These are phyloP conservation scores for Boletus rubroflammeus DNA, from an alignment of 768 basidiomycete species.

Conservation along the genomic window DNA sequence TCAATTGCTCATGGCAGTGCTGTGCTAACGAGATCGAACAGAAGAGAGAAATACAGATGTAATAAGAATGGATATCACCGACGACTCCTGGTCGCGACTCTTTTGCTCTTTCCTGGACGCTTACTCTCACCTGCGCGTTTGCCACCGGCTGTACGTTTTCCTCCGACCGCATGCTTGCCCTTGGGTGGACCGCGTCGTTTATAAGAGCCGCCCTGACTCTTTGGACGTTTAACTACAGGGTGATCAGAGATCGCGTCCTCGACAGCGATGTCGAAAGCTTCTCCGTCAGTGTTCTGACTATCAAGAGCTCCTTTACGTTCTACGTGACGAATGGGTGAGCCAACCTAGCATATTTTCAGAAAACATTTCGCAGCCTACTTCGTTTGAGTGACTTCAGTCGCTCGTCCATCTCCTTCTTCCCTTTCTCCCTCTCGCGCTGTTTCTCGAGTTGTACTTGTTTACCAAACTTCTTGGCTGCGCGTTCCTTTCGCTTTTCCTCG, in stretches of 20 bases:
- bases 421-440: slow-evolving; percentile 81
- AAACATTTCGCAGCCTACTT: slow-evolving; percentile 44
- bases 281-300: slow-evolving; percentile 48
- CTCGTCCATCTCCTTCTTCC: slow-evolving; percentile 92
- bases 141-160: slow-evolving; percentile 1
- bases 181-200: slow-evolving; percentile 35
- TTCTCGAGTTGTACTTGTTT: slow-evolving; percentile 97
- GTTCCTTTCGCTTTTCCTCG: slow-evolving; percentile 86
- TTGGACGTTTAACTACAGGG: slow-evolving; percentile 56
- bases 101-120: slow-evolving; percentile 58
- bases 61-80: slow-evolving; percentile 18
- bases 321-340: slow-evolving; percentile 28
- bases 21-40: not conserved
- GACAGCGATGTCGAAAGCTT: slow-evolving; percentile 83
- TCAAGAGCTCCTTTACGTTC: slow-evolving; percentile 85
- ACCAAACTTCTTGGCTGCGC: slow-evolving; percentile 96
- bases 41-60: not conserved
- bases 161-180: slow-evolving; percentile 39
- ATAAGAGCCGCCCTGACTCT: slow-evolving; percentile 21
- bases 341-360: not conserved
- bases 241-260: slow-evolving; percentile 84
- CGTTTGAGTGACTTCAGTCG: slow-evolving; percentile 82
- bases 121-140: slow-evolving; percentile 38
- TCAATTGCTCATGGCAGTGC: not conserved
- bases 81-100: slow-evolving; percentile 42